These are phyloP conservation scores for Phaeomoniella chlamydospora DNA, from an alignment of 2,329 filamentous ascomycete genomes.

Conservation along the genomic window DNA sequence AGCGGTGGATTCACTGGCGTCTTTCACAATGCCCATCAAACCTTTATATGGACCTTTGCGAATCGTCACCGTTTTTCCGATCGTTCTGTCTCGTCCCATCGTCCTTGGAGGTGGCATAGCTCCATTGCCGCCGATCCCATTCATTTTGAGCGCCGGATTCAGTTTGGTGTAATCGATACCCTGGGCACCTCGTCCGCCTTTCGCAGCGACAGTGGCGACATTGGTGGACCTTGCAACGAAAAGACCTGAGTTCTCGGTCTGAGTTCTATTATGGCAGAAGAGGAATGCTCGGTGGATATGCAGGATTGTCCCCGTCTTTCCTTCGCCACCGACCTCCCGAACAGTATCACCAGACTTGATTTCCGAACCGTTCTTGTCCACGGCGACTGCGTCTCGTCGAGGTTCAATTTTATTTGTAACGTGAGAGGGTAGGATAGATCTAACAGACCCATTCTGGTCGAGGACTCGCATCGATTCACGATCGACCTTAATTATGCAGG, in stretches of 20 bases:
- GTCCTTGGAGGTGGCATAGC: slow-evolving; percentile 55
- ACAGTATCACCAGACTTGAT: slow-evolving; percentile 86
- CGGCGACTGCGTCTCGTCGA: slow-evolving; percentile 73
- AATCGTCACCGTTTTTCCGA: slow-evolving; percentile 85
- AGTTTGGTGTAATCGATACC: slow-evolving; percentile 75
- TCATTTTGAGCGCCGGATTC: slow-evolving; percentile 68
- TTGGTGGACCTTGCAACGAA: slow-evolving; percentile 78
- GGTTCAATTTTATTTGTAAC: slow-evolving; percentile 79
- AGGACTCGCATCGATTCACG: slow-evolving; percentile 80
- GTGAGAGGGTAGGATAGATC: slow-evolving; percentile 76
- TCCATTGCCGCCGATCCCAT: slow-evolving; percentile 39
- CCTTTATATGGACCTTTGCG: slow-evolving; percentile 83
- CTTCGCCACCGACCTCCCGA: slow-evolving; percentile 76
- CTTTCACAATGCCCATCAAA: slow-evolving; percentile 86
- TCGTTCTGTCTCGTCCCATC: slow-evolving; percentile 64
- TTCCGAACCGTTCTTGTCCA: slow-evolving; percentile 84
- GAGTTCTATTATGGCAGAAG: slow-evolving; percentile 73
- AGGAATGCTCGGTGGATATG: slow-evolving; percentile 90
- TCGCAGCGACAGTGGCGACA: slow-evolving; percentile 83
- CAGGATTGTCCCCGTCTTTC: slow-evolving; percentile 73
- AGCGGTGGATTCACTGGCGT: slow-evolving; percentile 72
- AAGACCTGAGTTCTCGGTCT: slow-evolving; percentile 75
- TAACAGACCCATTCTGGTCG: slow-evolving; percentile 75
- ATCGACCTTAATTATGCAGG: slow-evolving; percentile 87
- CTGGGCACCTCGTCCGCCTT: slow-evolving; percentile 61